Base-by-base conservation (phyloP, 2,329 filamentous ascomycete species). In the Stagonosporopsis vannaccii region DNA sequence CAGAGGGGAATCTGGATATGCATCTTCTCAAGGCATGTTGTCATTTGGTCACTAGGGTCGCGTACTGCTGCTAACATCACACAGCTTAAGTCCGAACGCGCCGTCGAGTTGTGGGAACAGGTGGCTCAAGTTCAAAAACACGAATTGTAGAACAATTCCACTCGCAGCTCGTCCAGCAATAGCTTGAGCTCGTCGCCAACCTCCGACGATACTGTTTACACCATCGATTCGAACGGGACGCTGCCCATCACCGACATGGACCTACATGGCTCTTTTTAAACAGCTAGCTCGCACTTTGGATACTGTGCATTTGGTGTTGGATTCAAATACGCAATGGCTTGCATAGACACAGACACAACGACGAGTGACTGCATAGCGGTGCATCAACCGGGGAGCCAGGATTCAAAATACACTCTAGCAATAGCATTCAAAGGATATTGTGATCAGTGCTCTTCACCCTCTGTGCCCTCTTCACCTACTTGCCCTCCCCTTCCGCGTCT, bases 11-110 rank as follows among this genome's bases (percentile, higher is more conserved):
- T 53, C 72, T 84, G 43, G 79, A 84, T 33, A 78, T 82, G 55
- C 76, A 86, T 52, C 75, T 86, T 60, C 73, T 88, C 32, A 85
- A 85, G 77, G 86, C 87, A 76, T 66, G 77, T 68, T 33, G 2
- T 36, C 15, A 37, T 22, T 20, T 4, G 15, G 32, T 28, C 19
- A 37, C 25, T 19, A 23, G 5, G 28, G 3, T 4, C n/a, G 26
- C 4, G n/a, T n/a, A 25, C 4, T 6, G 23, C 19, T 50, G 36
- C 59, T 65, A 49, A 66, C 52, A 46, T 11, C 3, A 8, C 22
- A 20, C 40, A 69, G 67, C 43, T 69, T 30, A 67, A 65, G 44
- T 47, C 61, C 5, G 67, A 69, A 40, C 59, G 62, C 19, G 67
- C 67, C 40, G 56, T 65, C 28, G 58, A 65, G 47, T 61, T 69